phyloP scores from a whole-genome alignment of 2,329 filamentous ascomycete genomes.

The Talaromyces rugulosus region DNA sequence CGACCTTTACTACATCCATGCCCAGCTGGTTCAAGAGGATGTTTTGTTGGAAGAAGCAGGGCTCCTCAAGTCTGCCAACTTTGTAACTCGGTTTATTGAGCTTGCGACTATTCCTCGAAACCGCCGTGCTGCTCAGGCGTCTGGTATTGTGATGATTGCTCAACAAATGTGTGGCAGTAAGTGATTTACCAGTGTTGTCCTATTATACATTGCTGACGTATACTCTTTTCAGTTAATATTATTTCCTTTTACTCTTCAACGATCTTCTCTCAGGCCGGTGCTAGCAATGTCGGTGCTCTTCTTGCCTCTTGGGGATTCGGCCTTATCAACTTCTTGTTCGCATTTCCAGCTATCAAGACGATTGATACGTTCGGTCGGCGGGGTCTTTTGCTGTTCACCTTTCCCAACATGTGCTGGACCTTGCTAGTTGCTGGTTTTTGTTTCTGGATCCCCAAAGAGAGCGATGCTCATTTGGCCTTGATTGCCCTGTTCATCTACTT shows the following conservation, averaged over 20 bases:
- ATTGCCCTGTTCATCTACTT: slow-evolving; percentile 62
- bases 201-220: neutral
- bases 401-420: slow-evolving; percentile 66
- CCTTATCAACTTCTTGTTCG: slow-evolving; percentile 61
- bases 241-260: slow-evolving; percentile 72
- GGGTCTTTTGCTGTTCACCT: slow-evolving; percentile 60
- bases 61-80: slow-evolving; percentile 48
- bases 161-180: slow-evolving; percentile 63
- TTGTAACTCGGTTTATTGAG: slow-evolving; percentile 56
- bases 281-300: slow-evolving; percentile 52
- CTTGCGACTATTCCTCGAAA: slow-evolving; percentile 48
- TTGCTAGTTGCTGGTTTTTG: slow-evolving; percentile 58
- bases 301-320: slow-evolving; percentile 64
- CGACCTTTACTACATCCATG: slow-evolving; percentile 59
- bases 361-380: slow-evolving; percentile 66
- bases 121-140: slow-evolving; percentile 65
- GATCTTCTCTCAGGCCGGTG: slow-evolving; percentile 52
- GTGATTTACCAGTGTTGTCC: neutral
- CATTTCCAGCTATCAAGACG: slow-evolving; percentile 61
- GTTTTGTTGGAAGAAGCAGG: slow-evolving; percentile 14
- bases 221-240: slow-evolving; percentile 53
- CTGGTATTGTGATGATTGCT: slow-evolving; percentile 74
- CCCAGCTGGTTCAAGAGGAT: slow-evolving; percentile 47
- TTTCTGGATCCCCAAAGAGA: slow-evolving; percentile 46
- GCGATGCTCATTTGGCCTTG: slow-evolving; percentile 46